Evolutionary conservation across 2,329 filamentous ascomycete genomes (phyloP), one percentile per base, ranked within the genome.

Genomic region (Colletotrichum simmondsii): DNA sequence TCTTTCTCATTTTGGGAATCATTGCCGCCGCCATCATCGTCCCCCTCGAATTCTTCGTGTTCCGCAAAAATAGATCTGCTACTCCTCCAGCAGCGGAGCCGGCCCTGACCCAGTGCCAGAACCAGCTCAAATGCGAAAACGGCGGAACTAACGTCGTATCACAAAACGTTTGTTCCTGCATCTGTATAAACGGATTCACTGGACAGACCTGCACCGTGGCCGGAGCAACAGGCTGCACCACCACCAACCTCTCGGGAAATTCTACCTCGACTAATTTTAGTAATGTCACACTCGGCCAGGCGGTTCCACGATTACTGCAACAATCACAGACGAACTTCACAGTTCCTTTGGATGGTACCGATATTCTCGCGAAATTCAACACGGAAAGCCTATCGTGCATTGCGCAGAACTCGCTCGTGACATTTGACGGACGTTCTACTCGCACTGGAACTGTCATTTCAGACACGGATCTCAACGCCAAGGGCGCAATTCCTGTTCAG

Each of bases 111-210:
- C 80, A 87, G 73, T 97, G 95, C 80, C 86, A 90, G 75, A 83
- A 85, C 52, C 87, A 88, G 35, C 83, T 93, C 16, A 87, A 86
- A 0, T 98, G 96, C 79, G 84, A 89, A 65, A 98, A 98, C 75
- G 95, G 94, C 11, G 96, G 96, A 32, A 91, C 92, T 22, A 95
- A 92, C 68, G 89, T 96, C 19, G 82, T 95, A 24, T 90, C 88
- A 19, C 86, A 90, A 69, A 89, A 90, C 4, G 85, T 88, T 24
- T 98, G 96, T 83, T 92, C 92, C 14, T 99, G 96, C 80, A 91
- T 98, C 56, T 99, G 96, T 82, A 91, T 92, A 26, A 95, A 97
- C 77, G 95, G 95, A 1, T 98, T 96, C 80, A 95, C 93, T 0
- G 88, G 89, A 16, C 82, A 83, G 26, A 85, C 88, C 72, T 91